A percentile compares a stretch with the other conserved stretches of the same genome.
Conservation (phyloP, 768 basidiomycete species). For the Psilocybe sp. region DNA sequence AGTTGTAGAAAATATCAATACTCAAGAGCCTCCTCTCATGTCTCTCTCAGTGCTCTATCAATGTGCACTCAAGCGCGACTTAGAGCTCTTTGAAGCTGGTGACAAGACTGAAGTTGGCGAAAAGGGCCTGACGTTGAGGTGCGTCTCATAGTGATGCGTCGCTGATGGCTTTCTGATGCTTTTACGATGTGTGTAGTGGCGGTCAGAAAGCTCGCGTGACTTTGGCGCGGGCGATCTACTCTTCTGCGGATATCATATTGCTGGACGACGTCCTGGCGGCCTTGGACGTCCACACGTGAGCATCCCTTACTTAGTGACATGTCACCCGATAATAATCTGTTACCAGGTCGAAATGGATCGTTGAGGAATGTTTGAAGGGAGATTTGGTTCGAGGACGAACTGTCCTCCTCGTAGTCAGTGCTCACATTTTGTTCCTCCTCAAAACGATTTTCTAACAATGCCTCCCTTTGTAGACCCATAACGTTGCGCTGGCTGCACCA, state of each 20-base stretch:
- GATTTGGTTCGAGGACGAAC: slow-evolving; percentile 78
- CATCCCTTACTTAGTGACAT: neutral
- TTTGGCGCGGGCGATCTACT: slow-evolving; percentile 46
- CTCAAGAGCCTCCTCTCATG: slow-evolving; percentile 23
- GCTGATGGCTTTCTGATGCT: neutral
- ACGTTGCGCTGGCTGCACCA: slow-evolving; percentile 49
- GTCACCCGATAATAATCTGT: slow-evolving; percentile 14
- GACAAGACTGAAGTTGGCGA: slow-evolving; percentile 72
- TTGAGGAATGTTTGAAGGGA: slow-evolving; percentile 75
- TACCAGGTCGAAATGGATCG: slow-evolving; percentile 80
- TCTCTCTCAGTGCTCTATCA: slow-evolving; percentile 73
- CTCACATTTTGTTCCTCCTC: neutral
- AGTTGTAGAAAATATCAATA: neutral
- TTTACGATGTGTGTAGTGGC: slow-evolving; percentile 25
- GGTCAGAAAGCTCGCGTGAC: slow-evolving; percentile 50
- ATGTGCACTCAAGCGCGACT: slow-evolving; percentile 69
- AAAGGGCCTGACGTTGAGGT: slow-evolving; percentile 55
- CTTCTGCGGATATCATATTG: slow-evolving; percentile 56
- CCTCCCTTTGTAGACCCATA: slow-evolving; percentile 35
- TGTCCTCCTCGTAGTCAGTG: slow-evolving; percentile 70
- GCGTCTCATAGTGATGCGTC: neutral
- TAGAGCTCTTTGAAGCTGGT: slow-evolving; percentile 64
- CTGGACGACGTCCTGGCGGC: slow-evolving; percentile 77
- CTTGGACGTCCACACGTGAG: slow-evolving; percentile 40
- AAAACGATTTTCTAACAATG: neutral